Evolutionary conservation across 176 grass and related monocot species (phyloP), one percentile per base, ranked within the genome.

Genomic region (Carex kokanica): DNA sequence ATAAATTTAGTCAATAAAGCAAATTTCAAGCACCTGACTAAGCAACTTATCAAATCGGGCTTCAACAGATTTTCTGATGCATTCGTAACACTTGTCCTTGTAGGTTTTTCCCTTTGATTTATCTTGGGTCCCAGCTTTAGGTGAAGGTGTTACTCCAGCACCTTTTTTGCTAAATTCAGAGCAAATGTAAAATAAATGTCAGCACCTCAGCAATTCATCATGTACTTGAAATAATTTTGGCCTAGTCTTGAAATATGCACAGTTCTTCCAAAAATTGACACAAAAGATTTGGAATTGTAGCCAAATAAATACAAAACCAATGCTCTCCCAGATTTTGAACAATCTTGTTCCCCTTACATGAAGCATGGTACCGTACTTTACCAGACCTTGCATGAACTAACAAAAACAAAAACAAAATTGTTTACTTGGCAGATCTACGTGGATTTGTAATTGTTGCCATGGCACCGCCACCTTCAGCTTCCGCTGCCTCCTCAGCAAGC

Each of bases 31-130:
- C 43, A 99, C 93, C 89, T 96, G 85, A 55, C 80, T 96, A 57
- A 99, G 88, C 83, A 99, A 88, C 69, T 91, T 96, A 86, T 92
- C 87, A 75, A 96, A 99, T 64, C 93, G 89, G 12, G 47, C 85
- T 83, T 99, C 93, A 52, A 99, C 97, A 88, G 97, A 87, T 91
- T 93, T 96, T 55, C 97, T 84, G 62, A 99, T 90, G 62, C 73
- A 87, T 75, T 96, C 91, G 82, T 99, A 99, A 74, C 93, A 99
- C 88, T 99, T 99, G 72, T 99, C 91, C 81, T 94, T 99, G 83
- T 92, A 99, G 71, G 92, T 86, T 85, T 99, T 99, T 90, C 89
- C 91, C 83, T 92, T 96, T 1, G 87, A 85, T 64, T 99, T 99
- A 56, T 93, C 92, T 88, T 89, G 91, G 79, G 80, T 63, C 49